Evolutionary conservation across 129 eudicot species (phyloP).

Genomic region (Oenanthe sinensis): DNA sequence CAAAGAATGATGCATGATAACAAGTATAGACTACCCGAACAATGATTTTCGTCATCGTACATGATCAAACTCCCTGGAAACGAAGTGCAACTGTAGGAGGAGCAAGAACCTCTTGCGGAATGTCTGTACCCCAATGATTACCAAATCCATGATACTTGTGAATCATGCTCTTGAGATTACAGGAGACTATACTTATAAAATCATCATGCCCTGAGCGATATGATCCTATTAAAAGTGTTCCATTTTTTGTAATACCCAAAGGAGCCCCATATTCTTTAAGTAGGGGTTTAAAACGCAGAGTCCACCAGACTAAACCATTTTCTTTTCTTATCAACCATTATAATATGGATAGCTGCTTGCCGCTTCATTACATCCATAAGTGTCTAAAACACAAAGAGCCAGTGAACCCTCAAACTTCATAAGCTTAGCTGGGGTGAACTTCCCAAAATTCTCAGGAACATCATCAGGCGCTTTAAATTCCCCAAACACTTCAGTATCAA

Average conservation of each 20-base stretch:
- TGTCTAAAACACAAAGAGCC: background rate
- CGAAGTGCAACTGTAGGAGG: too few species aligned
- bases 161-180: background rate
- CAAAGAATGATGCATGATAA: too few species aligned
- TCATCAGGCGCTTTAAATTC: background rate
- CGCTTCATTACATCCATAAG: too few species aligned
- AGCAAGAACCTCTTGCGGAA: too few species aligned
- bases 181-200: background rate
- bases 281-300: too few species aligned
- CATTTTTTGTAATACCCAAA: too few species aligned
- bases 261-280: too few species aligned
- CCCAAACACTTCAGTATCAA: background rate
- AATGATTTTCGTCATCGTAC: background rate
- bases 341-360: background rate
- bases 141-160: background rate
- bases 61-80: too few species aligned
- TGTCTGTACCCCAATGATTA: background rate
- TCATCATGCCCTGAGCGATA: too few species aligned
- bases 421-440: background rate
- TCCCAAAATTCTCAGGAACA: background rate
- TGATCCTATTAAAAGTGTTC: background rate
- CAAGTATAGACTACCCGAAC: too few species aligned
- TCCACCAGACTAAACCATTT: too few species aligned
- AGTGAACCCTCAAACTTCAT: background rate
- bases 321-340: too few species aligned